Evolutionary conservation across 2,329 filamentous ascomycete species (phyloP).

Genomic region (Purpureocillium lavendulum): DNA sequence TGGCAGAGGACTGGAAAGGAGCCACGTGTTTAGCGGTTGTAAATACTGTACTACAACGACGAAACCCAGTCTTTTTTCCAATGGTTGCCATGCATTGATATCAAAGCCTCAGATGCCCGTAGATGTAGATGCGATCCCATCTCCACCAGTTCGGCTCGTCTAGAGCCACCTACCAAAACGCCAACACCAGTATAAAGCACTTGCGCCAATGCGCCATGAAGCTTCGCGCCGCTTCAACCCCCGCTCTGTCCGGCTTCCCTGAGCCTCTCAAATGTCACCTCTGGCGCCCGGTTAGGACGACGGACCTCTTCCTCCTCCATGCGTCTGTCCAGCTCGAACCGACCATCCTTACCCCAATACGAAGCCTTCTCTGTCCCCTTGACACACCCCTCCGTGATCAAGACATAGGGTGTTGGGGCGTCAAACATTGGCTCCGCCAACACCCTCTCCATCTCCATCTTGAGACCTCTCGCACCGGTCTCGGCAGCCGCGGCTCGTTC

Average conservation of each 20-base stretch:
- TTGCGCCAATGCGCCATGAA: not conserved
- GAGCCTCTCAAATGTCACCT: constrained; percentile 29
- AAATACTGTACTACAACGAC: constrained; percentile 36
- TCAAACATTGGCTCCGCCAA: constrained; percentile 77
- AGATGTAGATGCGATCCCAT: constrained; percentile 4
- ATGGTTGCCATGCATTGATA: constrained; percentile 10
- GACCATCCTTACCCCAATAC: constrained; percentile 63
- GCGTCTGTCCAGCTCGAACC: constrained; percentile 59
- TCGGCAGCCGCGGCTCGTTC: constrained; percentile 49
- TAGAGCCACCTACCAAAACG: no score
- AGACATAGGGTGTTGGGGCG: constrained; percentile 65
- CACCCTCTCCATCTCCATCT: constrained; percentile 74
- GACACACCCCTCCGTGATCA: constrained; percentile 64
- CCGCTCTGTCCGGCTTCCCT: constrained; percentile 39
- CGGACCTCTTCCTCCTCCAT: constrained; percentile 53
- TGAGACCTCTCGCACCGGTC: constrained; percentile 72
- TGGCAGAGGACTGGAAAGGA: constrained; percentile 18
- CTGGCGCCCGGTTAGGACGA: constrained; percentile 8
- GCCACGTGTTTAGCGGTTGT: constrained; percentile 22
- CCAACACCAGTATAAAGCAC: no score
- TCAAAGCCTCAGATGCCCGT: not conserved
- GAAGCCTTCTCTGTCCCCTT: constrained; percentile 49
- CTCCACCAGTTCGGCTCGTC: no score
- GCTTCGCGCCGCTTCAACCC: constrained; percentile 22
- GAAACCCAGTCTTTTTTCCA: constrained; percentile 24